Evolutionary conservation across 192 early-diverging fungal genomes (phyloP), one percentile per base, ranked within the genome.

Genomic region (Geranomyces michiganensis): DNA sequence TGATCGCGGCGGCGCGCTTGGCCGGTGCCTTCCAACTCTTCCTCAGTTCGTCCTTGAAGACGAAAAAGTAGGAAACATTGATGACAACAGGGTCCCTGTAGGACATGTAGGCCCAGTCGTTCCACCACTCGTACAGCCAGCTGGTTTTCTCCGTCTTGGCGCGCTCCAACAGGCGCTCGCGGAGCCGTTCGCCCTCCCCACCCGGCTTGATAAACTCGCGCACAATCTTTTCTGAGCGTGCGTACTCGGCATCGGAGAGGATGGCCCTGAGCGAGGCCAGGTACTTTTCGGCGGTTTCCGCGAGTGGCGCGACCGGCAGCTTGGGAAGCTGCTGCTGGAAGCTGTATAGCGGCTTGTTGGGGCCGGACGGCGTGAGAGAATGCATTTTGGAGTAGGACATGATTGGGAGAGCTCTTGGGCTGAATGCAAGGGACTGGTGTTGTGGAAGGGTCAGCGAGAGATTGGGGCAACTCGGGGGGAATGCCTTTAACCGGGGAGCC

Each of bases 121-220:
- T 92, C 97, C 97, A 99, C 97, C 97, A 99, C 73, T 95, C 94
- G 76, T 91, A 93, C 56, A 96, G 68, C 85, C 95, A 99, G 84
- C 92, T 93, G 33, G 86, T 86, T 56, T 89, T 85, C 56, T 86
- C 87, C 26, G 91, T 87, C 74, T 88, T 83, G 24, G 86, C 90
- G 51, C 90, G 86, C 64, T 89, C 90, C 55, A 90, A 53, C 53
- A 99, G 82, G 61, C 96, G 88, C 73, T 88, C 76, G 82, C 97
- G 96, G 46, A 99, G 88, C 79, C 88, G 79, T 64, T 90, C 84
- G 49, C 95, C 96, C 32, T 88, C 62, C 49, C 92, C 90, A n/a
- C 90, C 91, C 19, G 92, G 90, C 67, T 85, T 83, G 13, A 84
- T 82, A 78, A 99, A 99, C 62, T 94, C 90, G 69, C 83, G 71